A percentile compares a stretch with the other conserved stretches of the same genome.
Conservation (phyloP, 2,329 filamentous ascomycete genomes). For the Cladophialophora psammophila region DNA sequence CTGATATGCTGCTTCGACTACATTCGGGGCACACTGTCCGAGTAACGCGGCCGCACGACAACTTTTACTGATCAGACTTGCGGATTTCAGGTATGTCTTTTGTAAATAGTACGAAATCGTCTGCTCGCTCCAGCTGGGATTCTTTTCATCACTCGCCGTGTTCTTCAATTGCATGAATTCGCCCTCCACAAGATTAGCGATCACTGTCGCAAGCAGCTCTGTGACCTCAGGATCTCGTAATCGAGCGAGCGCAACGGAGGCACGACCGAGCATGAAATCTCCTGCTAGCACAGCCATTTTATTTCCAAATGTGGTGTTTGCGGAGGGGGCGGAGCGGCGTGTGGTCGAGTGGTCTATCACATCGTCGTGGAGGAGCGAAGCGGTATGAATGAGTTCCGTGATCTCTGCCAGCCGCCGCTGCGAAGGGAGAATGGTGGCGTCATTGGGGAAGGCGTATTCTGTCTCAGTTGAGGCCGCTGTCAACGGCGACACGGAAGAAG, state of each 20-base stretch:
- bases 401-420: slow-evolving; percentile 94
- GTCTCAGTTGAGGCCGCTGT: slow-evolving; percentile 56
- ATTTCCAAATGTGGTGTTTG: slow-evolving; percentile 95
- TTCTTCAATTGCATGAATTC: slow-evolving; percentile 99
- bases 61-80: slow-evolving; percentile 93
- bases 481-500: slow-evolving; percentile 57
- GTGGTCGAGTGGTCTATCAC: slow-evolving; percentile 93
- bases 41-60: slow-evolving; percentile 89
- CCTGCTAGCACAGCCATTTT: slow-evolving; percentile 98
- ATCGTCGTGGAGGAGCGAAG: slow-evolving; percentile 95
- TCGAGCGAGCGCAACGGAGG: slow-evolving; percentile 90
- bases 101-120: slow-evolving; percentile 92
- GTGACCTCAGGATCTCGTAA: slow-evolving; percentile 92
- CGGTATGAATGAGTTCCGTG: slow-evolving; percentile 95
- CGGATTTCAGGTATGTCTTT: slow-evolving; percentile 98
- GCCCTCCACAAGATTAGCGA: slow-evolving; percentile 95
- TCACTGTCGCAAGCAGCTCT: slow-evolving; percentile 92
- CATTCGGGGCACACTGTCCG: slow-evolving; percentile 75
- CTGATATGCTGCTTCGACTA: slow-evolving; percentile 87
- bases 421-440: slow-evolving; percentile 78
- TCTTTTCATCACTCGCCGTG: slow-evolving; percentile 84
- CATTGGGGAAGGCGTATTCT: slow-evolving; percentile 52
- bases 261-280: slow-evolving; percentile 92
- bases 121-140: slow-evolving; percentile 85
- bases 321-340: slow-evolving; percentile 81